A percentile compares a stretch with the other conserved stretches of the same genome.
phyloP scores from a whole-genome alignment of 2,329 filamentous ascomycete genomes.

The Tolypocladium sp. region DNA sequence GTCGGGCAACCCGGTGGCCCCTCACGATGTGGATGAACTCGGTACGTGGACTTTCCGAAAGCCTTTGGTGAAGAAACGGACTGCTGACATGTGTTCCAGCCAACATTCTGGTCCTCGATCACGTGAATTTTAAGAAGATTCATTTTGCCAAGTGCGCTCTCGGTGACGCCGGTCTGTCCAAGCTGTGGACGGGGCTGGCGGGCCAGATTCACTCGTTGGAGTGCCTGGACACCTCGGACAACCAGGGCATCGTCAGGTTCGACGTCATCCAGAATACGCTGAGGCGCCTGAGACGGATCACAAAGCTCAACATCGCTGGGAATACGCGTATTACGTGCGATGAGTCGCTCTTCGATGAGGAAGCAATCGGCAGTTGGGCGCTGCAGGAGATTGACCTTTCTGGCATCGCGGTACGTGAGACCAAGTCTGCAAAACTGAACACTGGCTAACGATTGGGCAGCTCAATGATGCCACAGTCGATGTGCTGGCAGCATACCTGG shows the following conservation, averaged over 20 bases:
- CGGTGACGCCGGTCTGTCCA: slow-evolving; percentile 36
- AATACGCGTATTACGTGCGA: slow-evolving; percentile 37
- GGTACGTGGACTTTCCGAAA: slow-evolving; percentile 20
- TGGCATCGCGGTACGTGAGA: slow-evolving; percentile 36
- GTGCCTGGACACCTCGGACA: slow-evolving; percentile 42
- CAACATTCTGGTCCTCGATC: slow-evolving; percentile 21
- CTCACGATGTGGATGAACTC: slow-evolving; percentile 38
- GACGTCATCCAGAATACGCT: slow-evolving; percentile 35
- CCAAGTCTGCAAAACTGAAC: neutral
- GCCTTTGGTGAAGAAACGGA: neutral
- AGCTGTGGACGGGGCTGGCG: slow-evolving; percentile 37
- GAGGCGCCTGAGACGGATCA: slow-evolving; percentile 31
- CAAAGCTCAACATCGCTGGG: slow-evolving; percentile 39
- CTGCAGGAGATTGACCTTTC: slow-evolving; percentile 47
- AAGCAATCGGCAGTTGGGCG: slow-evolving; percentile 31
- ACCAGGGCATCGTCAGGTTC: slow-evolving; percentile 41
- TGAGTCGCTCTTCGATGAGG: slow-evolving; percentile 36
- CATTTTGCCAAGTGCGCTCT: slow-evolving; percentile 43
- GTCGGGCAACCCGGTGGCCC: slow-evolving; percentile 38
- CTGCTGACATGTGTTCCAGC: slow-evolving; percentile 11
- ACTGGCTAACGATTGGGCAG: slow-evolving; percentile 16
- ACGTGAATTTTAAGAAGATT: slow-evolving; percentile 34
- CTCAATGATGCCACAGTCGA: slow-evolving; percentile 40
- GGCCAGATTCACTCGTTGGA: slow-evolving; percentile 36
- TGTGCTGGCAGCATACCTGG: slow-evolving; percentile 36